Conservation (phyloP, 345 rosid species). For the Salix arbutifolia region DNA sequence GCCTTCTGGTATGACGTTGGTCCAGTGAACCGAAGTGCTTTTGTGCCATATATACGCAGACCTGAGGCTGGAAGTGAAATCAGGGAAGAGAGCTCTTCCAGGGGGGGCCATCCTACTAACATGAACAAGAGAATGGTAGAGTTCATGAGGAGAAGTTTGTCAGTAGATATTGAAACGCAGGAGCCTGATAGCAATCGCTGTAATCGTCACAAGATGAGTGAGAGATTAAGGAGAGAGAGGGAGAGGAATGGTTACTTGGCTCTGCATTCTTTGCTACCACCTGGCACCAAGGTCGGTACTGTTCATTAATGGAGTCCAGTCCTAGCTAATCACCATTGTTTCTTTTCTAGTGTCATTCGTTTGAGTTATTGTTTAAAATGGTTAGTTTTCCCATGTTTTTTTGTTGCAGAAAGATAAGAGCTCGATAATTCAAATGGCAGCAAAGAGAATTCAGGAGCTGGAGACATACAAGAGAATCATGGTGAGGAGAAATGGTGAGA, state of each 20-base stretch:
- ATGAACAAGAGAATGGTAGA: constrained; percentile 52
- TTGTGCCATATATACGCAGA: constrained; percentile 27
- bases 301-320: background rate
- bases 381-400: background rate
- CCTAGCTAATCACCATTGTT: background rate
- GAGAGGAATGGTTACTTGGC: constrained; percentile 51
- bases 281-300: constrained; percentile 54
- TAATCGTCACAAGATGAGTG: constrained; percentile 54
- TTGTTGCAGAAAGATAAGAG: constrained; percentile 54
- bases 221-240: constrained; percentile 62
- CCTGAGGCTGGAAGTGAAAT: constrained; percentile 5
- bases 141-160: constrained; percentile 38
- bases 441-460: constrained; percentile 39
- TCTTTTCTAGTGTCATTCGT: background rate
- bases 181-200: constrained; percentile 35
- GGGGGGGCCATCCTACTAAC: constrained; percentile 15
- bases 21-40: constrained; percentile 36
- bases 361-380: background rate
- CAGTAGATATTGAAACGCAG: background rate
- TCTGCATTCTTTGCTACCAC: constrained; percentile 53
- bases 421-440: constrained; percentile 44
- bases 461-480: constrained; percentile 33
- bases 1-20: constrained; percentile 24
- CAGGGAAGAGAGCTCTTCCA: background rate
- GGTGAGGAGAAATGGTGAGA: constrained; percentile 32